Percentiles rank a stretch among this genome's conserved stretches.
phyloP scores from a whole-genome alignment of 352 stramenopile genomes.

The Phytophthora rubi region DNA sequence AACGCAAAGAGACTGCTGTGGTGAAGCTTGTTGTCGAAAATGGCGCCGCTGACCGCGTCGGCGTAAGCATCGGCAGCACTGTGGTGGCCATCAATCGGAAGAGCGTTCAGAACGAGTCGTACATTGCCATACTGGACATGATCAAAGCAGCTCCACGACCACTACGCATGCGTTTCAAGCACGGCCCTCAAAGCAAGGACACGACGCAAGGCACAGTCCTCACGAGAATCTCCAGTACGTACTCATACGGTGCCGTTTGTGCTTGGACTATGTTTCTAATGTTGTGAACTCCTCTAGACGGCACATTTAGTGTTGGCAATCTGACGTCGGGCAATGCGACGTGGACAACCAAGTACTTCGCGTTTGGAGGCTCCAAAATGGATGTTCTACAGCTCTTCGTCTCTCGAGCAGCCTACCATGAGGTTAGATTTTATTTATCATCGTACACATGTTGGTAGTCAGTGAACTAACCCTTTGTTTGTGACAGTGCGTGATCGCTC shows the following conservation, averaged over 20 bases:
- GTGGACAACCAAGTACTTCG: conserved; percentile 84
- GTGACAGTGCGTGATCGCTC: conserved; percentile 74
- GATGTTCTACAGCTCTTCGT: conserved; percentile 88
- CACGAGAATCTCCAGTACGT: conserved; percentile 82
- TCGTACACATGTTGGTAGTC: background rate
- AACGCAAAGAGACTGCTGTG: conserved; percentile 67
- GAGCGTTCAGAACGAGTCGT: conserved; percentile 60
- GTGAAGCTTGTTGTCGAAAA: conserved; percentile 87
- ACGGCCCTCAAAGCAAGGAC: conserved; percentile 69
- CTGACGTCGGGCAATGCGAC: conserved; percentile 77
- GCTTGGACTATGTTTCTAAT: conserved; percentile 10
- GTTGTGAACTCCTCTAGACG: conserved; percentile 45
- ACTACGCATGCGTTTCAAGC: conserved; percentile 77
- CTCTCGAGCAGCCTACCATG: conserved; percentile 81
- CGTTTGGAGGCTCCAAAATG: conserved; percentile 81
- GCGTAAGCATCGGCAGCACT: conserved; percentile 68
- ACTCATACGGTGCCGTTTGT: background rate
- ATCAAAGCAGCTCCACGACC: conserved; percentile 81
- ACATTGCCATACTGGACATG: conserved; percentile 72
- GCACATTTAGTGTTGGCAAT: conserved; percentile 86
- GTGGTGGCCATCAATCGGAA: conserved; percentile 78
- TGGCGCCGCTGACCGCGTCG: conserved; percentile 70
- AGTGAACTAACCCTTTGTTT: conserved; percentile 1
- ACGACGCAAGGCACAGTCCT: conserved; percentile 72
- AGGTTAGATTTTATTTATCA: conserved; percentile 37